A percentile compares a stretch with the other conserved stretches of the same genome.
phyloP scores from a whole-genome alignment of 2,329 filamentous ascomycete species.

The Aspergillus tamarii region DNA sequence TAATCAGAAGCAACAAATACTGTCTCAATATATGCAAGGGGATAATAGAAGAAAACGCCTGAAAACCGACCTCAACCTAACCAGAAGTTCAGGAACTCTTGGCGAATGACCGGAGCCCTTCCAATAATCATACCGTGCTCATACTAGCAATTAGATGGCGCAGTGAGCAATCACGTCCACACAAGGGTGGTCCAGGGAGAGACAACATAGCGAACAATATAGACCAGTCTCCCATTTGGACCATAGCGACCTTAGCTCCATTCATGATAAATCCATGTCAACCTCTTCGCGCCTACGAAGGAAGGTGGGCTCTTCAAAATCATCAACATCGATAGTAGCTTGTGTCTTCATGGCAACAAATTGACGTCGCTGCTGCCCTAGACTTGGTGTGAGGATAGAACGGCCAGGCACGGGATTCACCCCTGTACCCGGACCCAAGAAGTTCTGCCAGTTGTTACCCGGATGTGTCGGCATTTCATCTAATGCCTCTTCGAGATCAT shows the following conservation, averaged over 20 bases:
- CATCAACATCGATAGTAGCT: constrained; percentile 38
- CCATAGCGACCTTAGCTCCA: neutral
- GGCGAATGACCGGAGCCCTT: neutral
- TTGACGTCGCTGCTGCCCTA: constrained; percentile 33
- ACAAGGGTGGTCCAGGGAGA: neutral
- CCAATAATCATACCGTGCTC: neutral
- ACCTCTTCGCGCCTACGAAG: constrained; percentile 47
- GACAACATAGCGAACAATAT: neutral
- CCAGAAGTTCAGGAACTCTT: neutral
- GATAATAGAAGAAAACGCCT: neutral
- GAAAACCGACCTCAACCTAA: neutral
- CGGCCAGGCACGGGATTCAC: constrained; percentile 20
- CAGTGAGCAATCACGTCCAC: neutral
- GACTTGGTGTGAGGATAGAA: constrained; percentile 37
- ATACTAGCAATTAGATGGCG: neutral
- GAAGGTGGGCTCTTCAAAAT: constrained; percentile 52
- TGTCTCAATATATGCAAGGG: neutral
- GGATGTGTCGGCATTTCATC: neutral
- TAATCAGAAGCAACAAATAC: neutral
- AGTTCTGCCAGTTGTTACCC: neutral
- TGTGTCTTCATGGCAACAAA: constrained; percentile 20
- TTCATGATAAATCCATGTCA: constrained; percentile 28
- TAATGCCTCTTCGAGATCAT: constrained; percentile 40
- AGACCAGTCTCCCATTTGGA: neutral
- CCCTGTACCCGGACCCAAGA: neutral